phyloP scores from a whole-genome alignment of 106 monocot genomes.

The Amphibolis antarctica region DNA sequence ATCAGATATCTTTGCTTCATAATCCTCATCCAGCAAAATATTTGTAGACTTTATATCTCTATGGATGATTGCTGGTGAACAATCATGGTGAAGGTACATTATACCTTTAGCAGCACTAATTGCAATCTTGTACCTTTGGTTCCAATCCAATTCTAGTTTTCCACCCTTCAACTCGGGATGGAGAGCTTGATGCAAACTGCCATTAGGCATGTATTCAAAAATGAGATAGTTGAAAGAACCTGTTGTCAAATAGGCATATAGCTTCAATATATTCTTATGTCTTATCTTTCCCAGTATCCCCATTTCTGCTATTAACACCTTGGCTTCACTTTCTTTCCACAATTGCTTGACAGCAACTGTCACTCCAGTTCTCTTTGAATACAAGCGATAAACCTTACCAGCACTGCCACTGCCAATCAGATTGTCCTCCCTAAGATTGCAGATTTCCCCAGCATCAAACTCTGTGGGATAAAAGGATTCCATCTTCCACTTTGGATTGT shows the following conservation, averaged over 20 bases:
- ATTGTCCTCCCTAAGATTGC: constrained; percentile 44
- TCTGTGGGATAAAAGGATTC: constrained; percentile 52
- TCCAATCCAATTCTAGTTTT: constrained; percentile 44
- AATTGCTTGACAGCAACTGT: constrained; percentile 65
- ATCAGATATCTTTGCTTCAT: constrained; percentile 73
- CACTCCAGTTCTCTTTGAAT: constrained; percentile 33
- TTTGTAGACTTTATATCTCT: constrained; percentile 75
- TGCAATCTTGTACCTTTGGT: constrained; percentile 53
- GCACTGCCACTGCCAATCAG: constrained; percentile 62
- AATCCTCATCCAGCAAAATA: constrained; percentile 64
- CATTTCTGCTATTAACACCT: constrained; percentile 38
- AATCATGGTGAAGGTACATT: constrained; percentile 87
- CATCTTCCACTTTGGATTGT: constrained; percentile 33
- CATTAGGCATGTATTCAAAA: constrained; percentile 67
- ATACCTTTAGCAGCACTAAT: constrained; percentile 68
- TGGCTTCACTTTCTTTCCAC: constrained; percentile 29
- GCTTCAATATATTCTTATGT: constrained; percentile 71
- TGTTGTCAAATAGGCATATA: constrained; percentile 45
- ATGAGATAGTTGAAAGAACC: constrained; percentile 44
- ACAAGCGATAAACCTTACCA: constrained; percentile 52
- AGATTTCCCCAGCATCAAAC: constrained; percentile 49
- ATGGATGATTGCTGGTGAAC: constrained; percentile 59
- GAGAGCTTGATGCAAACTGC: constrained; percentile 57
- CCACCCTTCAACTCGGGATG: constrained; percentile 23
- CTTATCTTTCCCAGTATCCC: constrained; percentile 55